phyloP scores from a whole-genome alignment of 176 grass and related monocot species.

The Eleusine coracana region DNA sequence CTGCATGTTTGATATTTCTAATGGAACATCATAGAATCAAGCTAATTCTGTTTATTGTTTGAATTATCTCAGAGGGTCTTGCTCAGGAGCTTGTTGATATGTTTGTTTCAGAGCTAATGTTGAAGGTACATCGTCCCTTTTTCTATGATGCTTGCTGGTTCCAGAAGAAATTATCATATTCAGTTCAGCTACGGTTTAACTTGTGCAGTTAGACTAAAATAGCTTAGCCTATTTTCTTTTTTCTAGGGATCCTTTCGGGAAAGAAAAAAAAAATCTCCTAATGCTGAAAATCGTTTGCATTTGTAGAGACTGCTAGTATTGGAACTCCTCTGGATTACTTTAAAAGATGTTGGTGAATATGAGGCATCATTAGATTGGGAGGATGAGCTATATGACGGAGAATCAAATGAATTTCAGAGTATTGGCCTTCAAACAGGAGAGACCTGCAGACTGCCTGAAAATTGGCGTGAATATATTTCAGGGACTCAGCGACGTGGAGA shows the following conservation, averaged over 20 bases:
- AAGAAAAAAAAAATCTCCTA: not conserved
- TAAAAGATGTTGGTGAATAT: constrained; percentile 45
- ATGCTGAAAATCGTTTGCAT: constrained; percentile 34
- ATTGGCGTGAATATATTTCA: constrained; percentile 39
- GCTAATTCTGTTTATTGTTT: constrained; percentile 6
- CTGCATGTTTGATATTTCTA: not conserved
- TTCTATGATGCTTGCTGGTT: constrained; percentile 26
- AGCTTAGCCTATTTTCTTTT: constrained; percentile 8
- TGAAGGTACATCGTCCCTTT: constrained; percentile 59
- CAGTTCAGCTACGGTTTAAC: constrained; percentile 23
- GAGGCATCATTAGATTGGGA: constrained; percentile 45
- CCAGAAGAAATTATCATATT: not conserved
- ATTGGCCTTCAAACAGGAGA: constrained; percentile 58
- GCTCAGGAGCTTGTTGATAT: constrained; percentile 72
- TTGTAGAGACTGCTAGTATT: constrained; percentile 71
- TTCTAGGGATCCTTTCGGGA: not conserved
- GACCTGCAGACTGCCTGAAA: constrained; percentile 43
- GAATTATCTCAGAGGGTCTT: constrained; percentile 66
- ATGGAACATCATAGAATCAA: constrained; percentile 23
- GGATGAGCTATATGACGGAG: constrained; percentile 71
- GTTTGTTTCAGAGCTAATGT: constrained; percentile 72
- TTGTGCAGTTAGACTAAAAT: constrained; percentile 13
- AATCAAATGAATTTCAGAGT: constrained; percentile 57
- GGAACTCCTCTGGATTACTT: constrained; percentile 54
- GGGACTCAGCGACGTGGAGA: constrained; percentile 24